Conservation (phyloP, 306 rosid genomes). For the Pterocarpus santalinus region DNA sequence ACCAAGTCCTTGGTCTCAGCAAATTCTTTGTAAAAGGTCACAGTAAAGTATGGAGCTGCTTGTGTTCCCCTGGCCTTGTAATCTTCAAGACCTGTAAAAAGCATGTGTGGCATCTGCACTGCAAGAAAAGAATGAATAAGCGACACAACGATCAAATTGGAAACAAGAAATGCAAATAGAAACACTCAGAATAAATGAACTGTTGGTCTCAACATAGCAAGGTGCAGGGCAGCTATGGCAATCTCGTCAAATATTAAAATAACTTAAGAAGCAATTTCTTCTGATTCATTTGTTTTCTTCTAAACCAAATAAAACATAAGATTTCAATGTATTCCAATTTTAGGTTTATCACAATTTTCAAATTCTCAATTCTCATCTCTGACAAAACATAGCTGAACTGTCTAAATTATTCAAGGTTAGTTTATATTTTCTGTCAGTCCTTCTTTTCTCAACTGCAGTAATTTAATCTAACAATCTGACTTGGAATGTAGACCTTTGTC, state of each 20-base stretch:
- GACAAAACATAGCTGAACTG: neutral
- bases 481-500: constrained; percentile 8
- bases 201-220: constrained; percentile 5
- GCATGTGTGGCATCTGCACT: constrained; percentile 85
- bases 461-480: neutral
- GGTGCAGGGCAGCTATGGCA: neutral
- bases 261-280: constrained; percentile 18
- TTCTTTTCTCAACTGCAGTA: neutral
- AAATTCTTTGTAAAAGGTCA: constrained; percentile 81
- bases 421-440: constrained; percentile 4
- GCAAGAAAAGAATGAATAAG: constrained; percentile 50
- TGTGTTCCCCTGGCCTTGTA: constrained; percentile 96
- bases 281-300: constrained; percentile 29
- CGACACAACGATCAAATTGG: constrained; percentile 12
- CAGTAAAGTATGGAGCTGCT: constrained; percentile 83
- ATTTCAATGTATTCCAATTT: constrained; percentile 1
- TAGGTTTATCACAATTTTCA: neutral
- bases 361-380: neutral
- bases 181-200: neutral
- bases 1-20: constrained; percentile 89
- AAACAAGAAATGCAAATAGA: neutral
- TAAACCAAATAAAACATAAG: neutral
- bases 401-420: neutral
- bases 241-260: constrained; percentile 17
- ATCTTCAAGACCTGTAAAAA: constrained; percentile 93